phyloP scores from a whole-genome alignment of 2,329 filamentous ascomycete genomes.

The Podosphaera xanthii region DNA sequence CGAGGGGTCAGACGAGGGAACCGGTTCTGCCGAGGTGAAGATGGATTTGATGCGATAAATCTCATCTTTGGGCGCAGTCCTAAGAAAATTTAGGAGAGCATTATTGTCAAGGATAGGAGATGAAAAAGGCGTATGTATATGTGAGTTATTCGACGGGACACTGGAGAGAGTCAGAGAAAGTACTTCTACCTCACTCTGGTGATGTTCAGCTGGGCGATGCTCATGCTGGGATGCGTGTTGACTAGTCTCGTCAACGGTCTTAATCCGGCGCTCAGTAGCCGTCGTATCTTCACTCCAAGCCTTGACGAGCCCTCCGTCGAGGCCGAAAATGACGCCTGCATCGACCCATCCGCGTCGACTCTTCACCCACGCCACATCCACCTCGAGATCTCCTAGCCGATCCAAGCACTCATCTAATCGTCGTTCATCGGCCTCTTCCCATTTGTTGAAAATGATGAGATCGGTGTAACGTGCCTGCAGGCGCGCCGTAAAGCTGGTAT shows the following conservation, averaged over 20 bases:
- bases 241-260: slow-evolving; percentile 14
- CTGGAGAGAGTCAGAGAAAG: slow-evolving; percentile 49
- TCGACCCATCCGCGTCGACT: slow-evolving; percentile 60
- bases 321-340: slow-evolving; percentile 60
- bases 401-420: slow-evolving; percentile 42
- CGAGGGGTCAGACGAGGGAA: slow-evolving; percentile 26
- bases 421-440: slow-evolving; percentile 38
- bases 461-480: slow-evolving; percentile 52
- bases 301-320: slow-evolving; percentile 59
- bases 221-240: neutral
- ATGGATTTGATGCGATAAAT: slow-evolving; percentile 82
- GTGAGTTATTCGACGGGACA: neutral
- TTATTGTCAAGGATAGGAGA: slow-evolving; percentile 26
- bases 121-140: slow-evolving; percentile 8
- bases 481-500: slow-evolving; percentile 47
- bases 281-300: slow-evolving; percentile 24
- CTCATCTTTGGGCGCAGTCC: slow-evolving; percentile 67
- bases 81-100: slow-evolving; percentile 44
- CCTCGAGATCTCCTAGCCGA: slow-evolving; percentile 41
- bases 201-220: slow-evolving; percentile 25
- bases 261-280: slow-evolving; percentile 24
- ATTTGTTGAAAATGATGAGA: slow-evolving; percentile 51
- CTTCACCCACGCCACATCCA: slow-evolving; percentile 54
- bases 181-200: slow-evolving; percentile 76
- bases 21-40: slow-evolving; percentile 23